Base-by-base conservation (phyloP, 345 rosid genomes). In the Cochlearia excelsa region DNA sequence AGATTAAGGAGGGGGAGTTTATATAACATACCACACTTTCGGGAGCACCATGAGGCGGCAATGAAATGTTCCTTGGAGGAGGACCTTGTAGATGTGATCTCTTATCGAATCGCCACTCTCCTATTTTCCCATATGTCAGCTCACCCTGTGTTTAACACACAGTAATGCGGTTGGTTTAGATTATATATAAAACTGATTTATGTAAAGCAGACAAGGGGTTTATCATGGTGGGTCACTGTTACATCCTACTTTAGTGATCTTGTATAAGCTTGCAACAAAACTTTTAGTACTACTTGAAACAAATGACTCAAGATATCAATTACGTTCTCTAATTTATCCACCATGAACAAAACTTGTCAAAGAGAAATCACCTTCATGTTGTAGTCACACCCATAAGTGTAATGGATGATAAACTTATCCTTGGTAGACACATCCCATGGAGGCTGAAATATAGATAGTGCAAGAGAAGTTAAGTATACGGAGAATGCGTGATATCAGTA, bases 31-130 rank as follows among this genome's bases (percentile, higher is more conserved):
- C 98, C 93, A 92, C 96, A 75, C 95, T 88, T 78, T 92, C 96
- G 5, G 98, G 90, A 63, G 78, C 98, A 63, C 95, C 93, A 3
- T 70, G 90, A 67, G 98, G 98, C 26, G 98, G 96, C 80, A 86
- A 58, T 10, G 93, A 30, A 40, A 88, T 77, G 71, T 92, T 92
- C 78, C 66, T 81, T 0, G 88, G 90, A 1, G 84, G 95, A 66
- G 96, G 88, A 53, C 90, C 89, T 27, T 72, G 73, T n/a, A 83
- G 78, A 76, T 81, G 71, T 5, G 92, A 77, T 84, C 98, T 88
- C 84, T 92, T 88, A 79, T 92, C 96, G 43, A 92, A 92, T 65
- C 90, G 78, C 96, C 98, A 92, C 66, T 88, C 95, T 9, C 98
- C 98, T 42, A 79, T 75, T 77, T 78, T 81, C 16, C 95, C 96